Evolutionary conservation across 768 basidiomycete genomes (phyloP), one percentile per base, ranked within the genome.

Genomic region (Scleroderma citrinum): DNA sequence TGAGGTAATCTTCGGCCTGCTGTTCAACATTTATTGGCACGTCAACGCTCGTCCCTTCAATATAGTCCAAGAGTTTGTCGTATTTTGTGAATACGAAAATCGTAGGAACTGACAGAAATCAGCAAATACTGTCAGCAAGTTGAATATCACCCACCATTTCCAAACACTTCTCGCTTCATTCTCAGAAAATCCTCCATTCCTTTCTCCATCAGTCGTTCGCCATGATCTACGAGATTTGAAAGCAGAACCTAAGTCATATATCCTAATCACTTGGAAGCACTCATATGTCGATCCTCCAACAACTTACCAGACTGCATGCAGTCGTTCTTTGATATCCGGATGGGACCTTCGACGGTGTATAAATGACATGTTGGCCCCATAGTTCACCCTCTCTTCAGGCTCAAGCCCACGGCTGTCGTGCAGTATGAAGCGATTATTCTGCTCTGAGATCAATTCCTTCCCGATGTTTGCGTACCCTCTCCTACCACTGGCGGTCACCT

Each of bases 371-470:
- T 57, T 47, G 30, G 26, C 37, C 3, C 39, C 17, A 21, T 48
- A 17, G 23, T 39, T 57, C 13, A 31, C 36, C 16, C 14, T 2
- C 8, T 48, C 50, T 5, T 46, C 52, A 19, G 47, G 19, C 40
- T 57, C 56, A 23, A 57, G 54, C 10, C 56, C 56, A 44, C 30
- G 16, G 24, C 56, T 49, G 14, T 57, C 52, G n/a, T 57, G 56
- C 10, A 57, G 42, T 30, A 57, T 39, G 26, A 57, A 49, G 10
- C 29, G 35, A 2, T 29, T 14, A 21, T 53, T 57, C 41, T 47
- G 35, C 20, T 7, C 16, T 13, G 56, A 49, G 19, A 44, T 31
- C 10, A 57, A 35, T 44, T 49, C 56, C 4, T 16, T 24, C 17
- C 58, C 44, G 10, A 57, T 57, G 35, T 49, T 35, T 3, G 46